Conservation (phyloP, 805 yeast genomes). For the Wickerhamomyces tratensis region DNA sequence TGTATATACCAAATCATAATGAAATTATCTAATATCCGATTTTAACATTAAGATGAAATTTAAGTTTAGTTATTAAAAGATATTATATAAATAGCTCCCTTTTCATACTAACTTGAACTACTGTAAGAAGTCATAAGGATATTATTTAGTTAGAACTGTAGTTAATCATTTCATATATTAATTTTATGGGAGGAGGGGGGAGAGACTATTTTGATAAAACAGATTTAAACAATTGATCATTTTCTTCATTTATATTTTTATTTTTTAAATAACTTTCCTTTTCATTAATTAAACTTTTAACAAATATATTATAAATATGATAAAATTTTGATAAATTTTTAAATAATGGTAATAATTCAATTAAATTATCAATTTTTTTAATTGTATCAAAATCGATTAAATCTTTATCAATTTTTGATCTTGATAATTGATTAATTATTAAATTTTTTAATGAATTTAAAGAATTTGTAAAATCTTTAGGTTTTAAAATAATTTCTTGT, state of each 20-base stretch:
- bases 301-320: constrained; percentile 39
- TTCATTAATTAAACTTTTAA: constrained; percentile 27
- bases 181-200: too few relatives aligned
- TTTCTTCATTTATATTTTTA: constrained; percentile 16
- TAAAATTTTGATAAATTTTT: constrained; percentile 41
- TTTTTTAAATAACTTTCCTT: constrained; percentile 23
- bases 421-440: constrained; percentile 29
- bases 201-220: not conserved
- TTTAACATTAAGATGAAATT: too few relatives aligned
- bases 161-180: too few relatives aligned
- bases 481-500: constrained; percentile 17
- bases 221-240: constrained; percentile 13
- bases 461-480: constrained; percentile 26
- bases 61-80: too few relatives aligned
- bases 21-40: too few relatives aligned
- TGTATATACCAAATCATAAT: too few relatives aligned
- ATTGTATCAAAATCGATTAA: constrained; percentile 26
- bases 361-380: constrained; percentile 36
- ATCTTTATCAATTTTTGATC: constrained; percentile 14
- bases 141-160: too few relatives aligned
- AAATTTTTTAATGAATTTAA: constrained; percentile 35
- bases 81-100: too few relatives aligned
- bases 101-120: too few relatives aligned
- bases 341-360: constrained; percentile 42
- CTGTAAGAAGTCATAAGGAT: too few relatives aligned